phyloP scores from a whole-genome alignment of 768 basidiomycete genomes.

The Daedalea quercina region DNA sequence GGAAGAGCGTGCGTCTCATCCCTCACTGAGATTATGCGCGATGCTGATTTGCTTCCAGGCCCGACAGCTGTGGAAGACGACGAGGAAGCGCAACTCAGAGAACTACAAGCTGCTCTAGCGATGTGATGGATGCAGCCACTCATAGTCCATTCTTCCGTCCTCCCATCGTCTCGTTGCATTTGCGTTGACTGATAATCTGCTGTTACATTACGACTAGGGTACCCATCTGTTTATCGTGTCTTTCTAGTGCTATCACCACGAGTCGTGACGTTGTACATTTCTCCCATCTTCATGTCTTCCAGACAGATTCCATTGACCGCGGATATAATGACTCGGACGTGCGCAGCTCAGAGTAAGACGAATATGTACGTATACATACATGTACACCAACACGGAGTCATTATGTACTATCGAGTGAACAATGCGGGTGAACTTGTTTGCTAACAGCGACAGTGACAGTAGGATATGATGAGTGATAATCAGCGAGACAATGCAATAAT shows the following conservation, averaged over 20 bases:
- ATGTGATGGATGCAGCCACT: slow-evolving; percentile 40
- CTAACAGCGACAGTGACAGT: background rate
- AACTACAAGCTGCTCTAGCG: slow-evolving; percentile 82
- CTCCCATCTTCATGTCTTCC: slow-evolving; percentile 8
- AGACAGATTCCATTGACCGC: background rate
- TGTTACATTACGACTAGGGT: slow-evolving; percentile 17
- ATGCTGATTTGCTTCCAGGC: slow-evolving; percentile 12
- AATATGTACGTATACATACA: slow-evolving; percentile 12
- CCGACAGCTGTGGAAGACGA: slow-evolving; percentile 68
- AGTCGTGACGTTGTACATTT: slow-evolving; percentile 12
- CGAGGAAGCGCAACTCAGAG: slow-evolving; percentile 84
- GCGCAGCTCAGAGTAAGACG: background rate
- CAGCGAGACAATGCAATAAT: slow-evolving; percentile 2
- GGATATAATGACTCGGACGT: background rate
- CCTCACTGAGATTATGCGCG: slow-evolving; percentile 2
- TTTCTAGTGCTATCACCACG: slow-evolving; percentile 17
- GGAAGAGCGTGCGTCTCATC: slow-evolving; percentile 40
- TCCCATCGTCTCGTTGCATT: slow-evolving; percentile 1
- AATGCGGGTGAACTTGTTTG: background rate
- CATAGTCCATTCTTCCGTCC: background rate
- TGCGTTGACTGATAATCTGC: slow-evolving; percentile 11
- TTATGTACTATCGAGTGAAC: slow-evolving; percentile 7
- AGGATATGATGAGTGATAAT: background rate
- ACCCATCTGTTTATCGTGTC: slow-evolving; percentile 13
- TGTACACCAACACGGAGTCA: slow-evolving; percentile 13